These are phyloP conservation scores for Russula sp. DNA, from an alignment of 768 basidiomycete genomes.

Conservation along the genomic window DNA sequence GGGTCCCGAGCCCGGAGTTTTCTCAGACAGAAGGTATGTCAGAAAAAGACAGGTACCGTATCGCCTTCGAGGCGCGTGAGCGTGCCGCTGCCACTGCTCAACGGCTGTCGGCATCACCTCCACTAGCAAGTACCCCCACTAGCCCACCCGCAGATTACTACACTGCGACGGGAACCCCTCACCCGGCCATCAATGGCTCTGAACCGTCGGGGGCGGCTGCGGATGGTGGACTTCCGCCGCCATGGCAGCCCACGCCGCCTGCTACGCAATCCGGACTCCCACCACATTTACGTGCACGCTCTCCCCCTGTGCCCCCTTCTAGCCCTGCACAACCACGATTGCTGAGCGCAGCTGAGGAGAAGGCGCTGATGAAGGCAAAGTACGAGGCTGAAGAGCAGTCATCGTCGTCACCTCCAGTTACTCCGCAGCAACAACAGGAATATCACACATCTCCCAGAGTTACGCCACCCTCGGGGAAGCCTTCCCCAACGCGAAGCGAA, in stretches of 20 bases:
- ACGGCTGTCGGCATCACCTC: conserved; percentile 21
- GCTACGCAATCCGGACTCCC: conserved; percentile 21
- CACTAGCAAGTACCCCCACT: neutral
- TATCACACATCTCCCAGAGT: conserved; percentile 12
- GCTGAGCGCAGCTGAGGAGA: conserved; percentile 61
- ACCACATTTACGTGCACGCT: conserved; percentile 27
- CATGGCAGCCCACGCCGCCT: conserved; percentile 23
- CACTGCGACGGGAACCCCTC: conserved; percentile 2
- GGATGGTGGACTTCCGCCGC: conserved; percentile 25
- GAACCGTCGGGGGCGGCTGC: conserved; percentile 33
- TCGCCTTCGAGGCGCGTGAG: conserved; percentile 60
- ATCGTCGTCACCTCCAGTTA: conserved; percentile 12
- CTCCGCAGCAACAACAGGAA: conserved; percentile 11
- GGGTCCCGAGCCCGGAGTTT: conserved; percentile 21
- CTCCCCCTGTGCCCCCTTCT: conserved; percentile 28
- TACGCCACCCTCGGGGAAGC: neutral
- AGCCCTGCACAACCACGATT: conserved; percentile 36
- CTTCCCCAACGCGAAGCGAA: neutral
- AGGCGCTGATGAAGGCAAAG: conserved; percentile 57
- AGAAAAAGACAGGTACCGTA: conserved; percentile 66
- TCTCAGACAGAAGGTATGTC: conserved; percentile 23
- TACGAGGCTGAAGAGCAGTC: conserved; percentile 49
- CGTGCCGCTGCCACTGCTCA: conserved; percentile 36
- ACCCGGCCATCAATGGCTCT: conserved; percentile 25
- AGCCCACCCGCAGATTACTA: conserved; percentile 13